Base-by-base conservation (phyloP, 306 rosid genomes). In the Prunus armeniaca region DNA sequence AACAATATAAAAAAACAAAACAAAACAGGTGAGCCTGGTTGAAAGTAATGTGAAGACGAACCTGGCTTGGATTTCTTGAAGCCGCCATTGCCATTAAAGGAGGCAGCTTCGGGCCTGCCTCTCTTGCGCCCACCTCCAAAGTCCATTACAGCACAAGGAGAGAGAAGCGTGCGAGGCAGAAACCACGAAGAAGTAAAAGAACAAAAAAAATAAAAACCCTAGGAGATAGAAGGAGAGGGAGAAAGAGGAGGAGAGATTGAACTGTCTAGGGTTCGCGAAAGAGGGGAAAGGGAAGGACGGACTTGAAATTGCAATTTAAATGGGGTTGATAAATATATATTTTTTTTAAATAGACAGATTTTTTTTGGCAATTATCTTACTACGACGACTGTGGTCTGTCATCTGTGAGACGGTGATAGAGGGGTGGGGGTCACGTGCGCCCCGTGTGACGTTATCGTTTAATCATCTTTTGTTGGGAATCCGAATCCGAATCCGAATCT, bases 1-100 rank as follows among this genome's bases (percentile, higher is more conserved):
- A 46, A 14, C 19, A 15, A 38, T 4, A 65, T 32, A 25, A 3
- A 63, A 52, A 54, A 1, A 43, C 17, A 46, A 38, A 38, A 6
- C 4, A 13, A 38, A 11, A 12, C 14, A 58, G 0, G 43, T 3
- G 17, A 45, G 43, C 14, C 43, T 17, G 66, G 58, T 11, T 18
- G 18, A 56, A 60, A 65, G 51, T 0, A 38, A 20, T 55, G 24
- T 10, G 41, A 74, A 54, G 47, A 68, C 82, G 30, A 82, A 92
- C 98, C 98, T 81, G 86, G 83, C 71, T 81, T 82, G 74, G 77
- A 85, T 85, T 84, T 89, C 90, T 93, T 93, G 24, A 76, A 71
- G 80, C 84, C 90, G 51, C 89, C 98, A 87, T 90, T 93, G 75
- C 91, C 94, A 74, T 93, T 87, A 75, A 86, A 85, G 73, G 57